Evolutionary conservation across 768 basidiomycete species (phyloP).

Genomic region (Candolleomyces aberdarensis): DNA sequence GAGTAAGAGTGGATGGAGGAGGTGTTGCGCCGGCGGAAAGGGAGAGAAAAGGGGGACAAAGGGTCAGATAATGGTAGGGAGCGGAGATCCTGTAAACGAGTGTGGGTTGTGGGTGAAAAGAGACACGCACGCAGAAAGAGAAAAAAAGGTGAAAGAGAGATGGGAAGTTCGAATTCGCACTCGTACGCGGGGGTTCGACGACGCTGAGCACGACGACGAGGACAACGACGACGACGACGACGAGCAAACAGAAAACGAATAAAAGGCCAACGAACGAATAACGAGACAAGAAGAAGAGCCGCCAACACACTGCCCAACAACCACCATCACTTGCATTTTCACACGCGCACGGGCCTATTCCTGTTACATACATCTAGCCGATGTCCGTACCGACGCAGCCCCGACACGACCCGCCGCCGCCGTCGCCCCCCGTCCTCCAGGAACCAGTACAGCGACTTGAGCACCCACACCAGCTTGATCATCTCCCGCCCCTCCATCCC

Average conservation of each 20-base stretch:
- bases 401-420: background rate
- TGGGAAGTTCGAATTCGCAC: constrained; percentile 32
- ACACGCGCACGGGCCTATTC: constrained; percentile 23
- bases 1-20: constrained; percentile 39
- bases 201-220: constrained; percentile 29
- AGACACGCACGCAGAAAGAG: constrained; percentile 38
- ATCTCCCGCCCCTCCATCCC: background rate
- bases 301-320: constrained; percentile 7
- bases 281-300: constrained; percentile 20
- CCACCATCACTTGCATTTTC: constrained; percentile 14
- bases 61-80: constrained; percentile 46
- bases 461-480: background rate
- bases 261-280: constrained; percentile 18
- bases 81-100: constrained; percentile 47
- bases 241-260: constrained; percentile 12
- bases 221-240: constrained; percentile 26
- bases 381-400: background rate
- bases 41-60: constrained; percentile 45
- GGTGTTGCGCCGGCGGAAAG: constrained; percentile 46
- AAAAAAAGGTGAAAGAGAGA: constrained; percentile 29
- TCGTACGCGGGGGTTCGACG: constrained; percentile 23
- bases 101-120: constrained; percentile 41
- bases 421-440: background rate
- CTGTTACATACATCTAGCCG: background rate
- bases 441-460: background rate